Evolutionary conservation across 1,284 basidiomycete species (phyloP), one percentile per base, ranked within the genome.

Genomic region (Puccinia hordei): DNA sequence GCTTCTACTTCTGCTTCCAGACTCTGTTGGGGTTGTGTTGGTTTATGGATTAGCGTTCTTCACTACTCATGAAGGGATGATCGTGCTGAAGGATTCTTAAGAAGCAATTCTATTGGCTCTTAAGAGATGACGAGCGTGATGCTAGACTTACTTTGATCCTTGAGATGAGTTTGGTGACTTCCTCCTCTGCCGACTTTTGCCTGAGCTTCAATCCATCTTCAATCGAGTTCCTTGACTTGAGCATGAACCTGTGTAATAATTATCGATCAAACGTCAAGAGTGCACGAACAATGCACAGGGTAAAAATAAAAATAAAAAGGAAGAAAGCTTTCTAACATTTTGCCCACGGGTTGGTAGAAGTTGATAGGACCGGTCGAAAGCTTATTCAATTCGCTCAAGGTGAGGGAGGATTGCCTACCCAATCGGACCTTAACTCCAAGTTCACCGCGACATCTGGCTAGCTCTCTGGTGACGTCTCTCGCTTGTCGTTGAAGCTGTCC

Each of bases 171-270:
- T 49, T 55, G 6, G 0, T 79, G 24, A 44, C 30, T 2, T 79
- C 66, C n/a, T 79, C 76, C 71, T 79, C 44, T 1, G 49, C 65
- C 0, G 38, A 46, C 30, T 69, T 77, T 41, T 77, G 38, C 27
- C 66, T 68, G 10, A 10, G 8, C 10, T 46, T 41, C 8, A 77
- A 22, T 44, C 63, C 63, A 44, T 66, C 63, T 24, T 68, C 61
- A 24, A 77, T 69, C 17, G 46, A 35, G 17, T 17, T 22, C 51
- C 49, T 22, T 27, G 65, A 41, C 30, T 72, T 46, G 8, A 79
- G 51, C 65, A 79, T 79, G 55, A 79, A 79, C 76, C 76, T 79
- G 33, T 27, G 13, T n/a, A 5, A n/a, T n/a, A n/a, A n/a, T n/a
- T n/a, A n/a, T n/a, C n/a, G n/a, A n/a, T n/a, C n/a, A n/a, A n/a